Evolutionary conservation across 345 rosid genomes (phyloP), one percentile per base, ranked within the genome.

Genomic region (Eutrema heterophyllum): DNA sequence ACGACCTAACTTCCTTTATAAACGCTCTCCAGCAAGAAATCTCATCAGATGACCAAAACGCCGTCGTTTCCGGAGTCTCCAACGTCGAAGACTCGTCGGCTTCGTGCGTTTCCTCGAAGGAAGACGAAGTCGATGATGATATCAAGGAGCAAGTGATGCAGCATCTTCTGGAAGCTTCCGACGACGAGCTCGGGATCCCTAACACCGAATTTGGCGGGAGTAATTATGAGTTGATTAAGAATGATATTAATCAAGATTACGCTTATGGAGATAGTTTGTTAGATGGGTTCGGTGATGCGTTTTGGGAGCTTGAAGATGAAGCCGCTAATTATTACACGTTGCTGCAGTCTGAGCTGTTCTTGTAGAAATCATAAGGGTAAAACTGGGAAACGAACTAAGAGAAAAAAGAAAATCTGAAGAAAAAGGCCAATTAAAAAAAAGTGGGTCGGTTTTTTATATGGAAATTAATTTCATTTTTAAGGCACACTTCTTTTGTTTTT

Each of bases 101-200:
- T 12, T 48, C 67, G 5, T 63, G 82, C 11, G 70, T 75, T 32
- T 67, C 81, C 2, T 77, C 79, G 0, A 71, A 16, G 73, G 68
- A 63, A 80, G 68, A 5, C 81, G 55, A 68, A 2, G 85, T 46
- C 7, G 83, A 64, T 16, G 79, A 74, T 7, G 76, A 74, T 1
- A 86, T 81, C 30, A 74, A 76, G 12, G 87, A 85, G 72, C 74
- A 79, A 21, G 92, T 92, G 6, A 92, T 92, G 32, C 86, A 87
- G 63, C 96, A 81, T 73, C 84, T 89, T 36, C 86, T 89, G 4
- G 90, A 92, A 81, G 97, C 96, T 3, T 88, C 96, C 0, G 97
- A 89, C 55, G 97, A 92, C 44, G 97, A 92, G 79, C 90, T 92
- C 10, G 97, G 97, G 48, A 87, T 92, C 35, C 96, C 96, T 18